phyloP scores from a whole-genome alignment of 139 green algal species.

The Prasinococcaceae sp. region DNA sequence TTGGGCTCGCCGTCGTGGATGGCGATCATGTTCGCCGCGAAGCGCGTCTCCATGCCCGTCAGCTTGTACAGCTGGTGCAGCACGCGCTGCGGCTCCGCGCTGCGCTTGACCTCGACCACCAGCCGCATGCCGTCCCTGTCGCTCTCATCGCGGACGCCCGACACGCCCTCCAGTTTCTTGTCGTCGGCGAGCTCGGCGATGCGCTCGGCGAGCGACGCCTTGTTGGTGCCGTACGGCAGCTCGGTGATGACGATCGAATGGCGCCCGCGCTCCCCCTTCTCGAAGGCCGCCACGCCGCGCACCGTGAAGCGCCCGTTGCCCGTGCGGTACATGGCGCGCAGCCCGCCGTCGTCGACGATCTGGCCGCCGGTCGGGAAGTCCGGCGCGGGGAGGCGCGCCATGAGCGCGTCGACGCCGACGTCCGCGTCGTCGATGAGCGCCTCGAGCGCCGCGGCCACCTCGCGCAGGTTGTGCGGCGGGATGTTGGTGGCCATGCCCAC shows the following conservation, averaged over 20 bases:
- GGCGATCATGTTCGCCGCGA: constrained; percentile 67
- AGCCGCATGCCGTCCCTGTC: constrained; percentile 76
- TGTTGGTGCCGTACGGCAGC: constrained; percentile 78
- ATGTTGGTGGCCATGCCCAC: constrained; percentile 92
- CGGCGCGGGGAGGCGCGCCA: constrained; percentile 66
- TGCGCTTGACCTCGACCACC: constrained; percentile 70
- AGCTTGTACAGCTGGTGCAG: constrained; percentile 66
- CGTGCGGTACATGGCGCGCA: constrained; percentile 47
- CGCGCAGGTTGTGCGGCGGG: constrained; percentile 86
- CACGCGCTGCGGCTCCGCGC: constrained; percentile 30
- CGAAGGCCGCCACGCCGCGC: constrained; percentile 46
- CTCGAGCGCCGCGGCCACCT: constrained; percentile 67
- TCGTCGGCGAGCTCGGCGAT: constrained; percentile 76
- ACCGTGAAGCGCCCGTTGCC: constrained; percentile 55
- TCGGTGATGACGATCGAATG: constrained; percentile 57
- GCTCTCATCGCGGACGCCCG: constrained; percentile 84
- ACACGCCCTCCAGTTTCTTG: constrained; percentile 44
- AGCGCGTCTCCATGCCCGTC: constrained; percentile 59
- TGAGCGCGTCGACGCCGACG: constrained; percentile 57
- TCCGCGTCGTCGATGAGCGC: constrained; percentile 64
- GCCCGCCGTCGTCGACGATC: constrained; percentile 20
- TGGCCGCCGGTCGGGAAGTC: constrained; percentile 88
- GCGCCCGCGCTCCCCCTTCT: constrained; percentile 23
- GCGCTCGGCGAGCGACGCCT: constrained; percentile 54
- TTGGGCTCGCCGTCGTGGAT: constrained; percentile 34